Conservation (phyloP, 108 stramenopile species). For the Cyclostephanos invisitatus region DNA sequence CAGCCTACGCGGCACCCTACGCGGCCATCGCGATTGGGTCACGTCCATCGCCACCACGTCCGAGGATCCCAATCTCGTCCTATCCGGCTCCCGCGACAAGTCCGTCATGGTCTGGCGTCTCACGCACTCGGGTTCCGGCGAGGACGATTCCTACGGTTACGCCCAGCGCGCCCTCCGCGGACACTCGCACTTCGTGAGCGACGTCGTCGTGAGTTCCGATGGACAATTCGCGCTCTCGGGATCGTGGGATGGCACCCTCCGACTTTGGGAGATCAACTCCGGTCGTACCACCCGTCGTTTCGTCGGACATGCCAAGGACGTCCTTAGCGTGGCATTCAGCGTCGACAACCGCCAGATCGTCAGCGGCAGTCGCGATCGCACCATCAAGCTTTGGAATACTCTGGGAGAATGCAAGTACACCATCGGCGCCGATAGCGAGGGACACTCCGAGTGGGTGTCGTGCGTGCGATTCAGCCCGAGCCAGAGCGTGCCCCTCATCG, state of each 20-base stretch:
- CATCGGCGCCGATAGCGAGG: slow-evolving; percentile 81
- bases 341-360: slow-evolving; percentile 99
- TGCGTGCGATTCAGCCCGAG: slow-evolving; percentile 99
- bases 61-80: slow-evolving; percentile 97
- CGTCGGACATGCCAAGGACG: slow-evolving; percentile 99
- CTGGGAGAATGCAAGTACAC: slow-evolving; percentile 98
- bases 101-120: slow-evolving; percentile 96
- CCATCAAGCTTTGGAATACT: slow-evolving; percentile 99
- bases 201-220: slow-evolving; percentile 95
- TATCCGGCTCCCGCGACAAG: slow-evolving; percentile 98
- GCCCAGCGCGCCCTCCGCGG: slow-evolving; percentile 96
- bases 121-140: slow-evolving; percentile 64
- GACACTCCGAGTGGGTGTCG: slow-evolving; percentile 99
- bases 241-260: slow-evolving; percentile 98
- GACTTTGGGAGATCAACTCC: slow-evolving; percentile 97
- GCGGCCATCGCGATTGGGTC: slow-evolving; percentile 97
- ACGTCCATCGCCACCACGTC: slow-evolving; percentile 98
- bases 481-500: slow-evolving; percentile 93
- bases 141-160: slow-evolving; percentile 88
- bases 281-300: slow-evolving; percentile 98
- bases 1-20: slow-evolving; percentile 88
- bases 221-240: slow-evolving; percentile 97
- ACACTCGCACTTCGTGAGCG: slow-evolving; percentile 99
- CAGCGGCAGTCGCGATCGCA: slow-evolving; percentile 95
- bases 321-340: slow-evolving; percentile 97